Evolutionary conservation across 352 stramenopile genomes (phyloP), one percentile per base, ranked within the genome.

Genomic region (Globisporangium camurandrum): DNA sequence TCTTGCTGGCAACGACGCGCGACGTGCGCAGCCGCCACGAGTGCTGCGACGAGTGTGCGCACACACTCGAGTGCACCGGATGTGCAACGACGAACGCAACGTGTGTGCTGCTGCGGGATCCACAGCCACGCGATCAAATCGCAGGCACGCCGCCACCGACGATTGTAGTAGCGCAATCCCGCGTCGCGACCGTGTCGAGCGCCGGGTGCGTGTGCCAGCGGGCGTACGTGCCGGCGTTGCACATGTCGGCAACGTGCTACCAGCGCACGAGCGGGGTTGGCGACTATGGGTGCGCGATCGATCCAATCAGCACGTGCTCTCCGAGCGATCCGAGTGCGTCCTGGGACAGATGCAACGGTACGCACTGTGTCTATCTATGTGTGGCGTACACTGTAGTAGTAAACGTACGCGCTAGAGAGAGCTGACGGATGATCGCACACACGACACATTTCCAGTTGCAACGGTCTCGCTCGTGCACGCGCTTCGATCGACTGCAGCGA

Each of bases 261-360:
- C 51, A 47, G 44, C 2, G 20, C 41, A n/a, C n/a, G n/a, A 31
- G 16, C 3, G 26, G 22, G 45, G n/a, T 22, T 28, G 42, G 11
- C 9, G 43, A 14, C 46, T 60, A 42, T 47, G 34, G 31, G 10
- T 76, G 67, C 44, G 56, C 45, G 12, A 46, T 76, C 24, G 33
- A 61, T 14, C 46, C 56, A 6, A 53, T 36, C 4, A 11, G 11
- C 20, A 20, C 41, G 14, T 46, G 41, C 16, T n/a, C 22, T 16
- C 14, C 16, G 12, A 24, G 16, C 24, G 24, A 56, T 17, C 30
- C 23, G n/a, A 33, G 45, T 12, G 31, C 41, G 27, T 41, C 55
- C 1, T 66, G 65, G 57, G 67, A 77, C 49, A 54, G 61, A 2
- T 74, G 67, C 43, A 71, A 77, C 51, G 62, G 67, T 72, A 41